Percentiles rank a stretch among this genome's conserved stretches.
phyloP scores from a whole-genome alignment of 352 stramenopile species.

The Halophytophthora batemanensis region DNA sequence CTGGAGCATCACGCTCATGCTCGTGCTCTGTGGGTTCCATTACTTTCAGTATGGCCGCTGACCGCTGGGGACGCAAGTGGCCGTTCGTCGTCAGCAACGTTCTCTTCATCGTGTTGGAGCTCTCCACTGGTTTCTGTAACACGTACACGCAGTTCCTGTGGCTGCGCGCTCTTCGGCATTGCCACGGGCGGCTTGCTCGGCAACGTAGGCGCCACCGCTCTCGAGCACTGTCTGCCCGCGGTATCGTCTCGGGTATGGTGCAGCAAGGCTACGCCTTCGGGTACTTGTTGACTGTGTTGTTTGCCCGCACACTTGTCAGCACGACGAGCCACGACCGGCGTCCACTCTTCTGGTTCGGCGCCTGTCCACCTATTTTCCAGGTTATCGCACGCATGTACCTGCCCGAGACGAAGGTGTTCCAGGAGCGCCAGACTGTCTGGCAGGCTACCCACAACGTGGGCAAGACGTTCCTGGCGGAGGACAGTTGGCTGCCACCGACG shows the following conservation, averaged over 20 bases:
- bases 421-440: conserved; percentile 30
- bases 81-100: too few relatives aligned
- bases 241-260: conserved; percentile 50
- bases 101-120: too few relatives aligned
- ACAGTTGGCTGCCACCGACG: too few relatives aligned
- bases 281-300: conserved; percentile 38
- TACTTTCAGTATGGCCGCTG: too few relatives aligned
- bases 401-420: conserved; percentile 42
- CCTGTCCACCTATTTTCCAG: conserved; percentile 42
- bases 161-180: too few relatives aligned
- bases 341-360: conserved; percentile 48
- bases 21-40: too few relatives aligned
- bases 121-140: too few relatives aligned
- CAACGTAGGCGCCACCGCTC: conserved; percentile 40
- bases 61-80: too few relatives aligned
- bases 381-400: conserved; percentile 38
- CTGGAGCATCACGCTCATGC: conserved; percentile 26
- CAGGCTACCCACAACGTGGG: conserved; percentile 30
- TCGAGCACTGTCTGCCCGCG: conserved; percentile 44
- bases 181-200: too few relatives aligned
- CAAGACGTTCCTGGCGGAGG: conserved; percentile 35
- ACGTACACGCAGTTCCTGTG: too few relatives aligned
- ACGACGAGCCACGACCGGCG: conserved; percentile 48
- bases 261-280: conserved; percentile 51
- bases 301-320: conserved; percentile 33